These are phyloP conservation scores for Fonsecaea pedrosoi DNA, from an alignment of 2,329 filamentous ascomycete species.

Conservation along the genomic window DNA sequence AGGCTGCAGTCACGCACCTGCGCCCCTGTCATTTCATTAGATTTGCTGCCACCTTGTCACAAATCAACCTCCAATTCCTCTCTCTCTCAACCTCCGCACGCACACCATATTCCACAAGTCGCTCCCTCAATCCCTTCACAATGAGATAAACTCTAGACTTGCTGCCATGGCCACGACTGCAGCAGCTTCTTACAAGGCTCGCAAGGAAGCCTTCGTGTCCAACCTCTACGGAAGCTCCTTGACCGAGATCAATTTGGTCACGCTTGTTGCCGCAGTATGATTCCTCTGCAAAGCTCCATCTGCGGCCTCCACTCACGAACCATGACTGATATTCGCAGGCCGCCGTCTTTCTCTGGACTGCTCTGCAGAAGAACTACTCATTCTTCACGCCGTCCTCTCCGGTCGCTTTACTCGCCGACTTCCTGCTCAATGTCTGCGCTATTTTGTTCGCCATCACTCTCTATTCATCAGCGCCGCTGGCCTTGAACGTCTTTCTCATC, in stretches of 20 bases:
- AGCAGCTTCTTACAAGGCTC: constrained; percentile 74
- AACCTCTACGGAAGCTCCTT: constrained; percentile 84
- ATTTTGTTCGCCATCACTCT: constrained; percentile 85
- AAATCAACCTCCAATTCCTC: background rate
- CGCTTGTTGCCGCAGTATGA: constrained; percentile 79
- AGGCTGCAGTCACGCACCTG: background rate
- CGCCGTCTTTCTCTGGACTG: constrained; percentile 84
- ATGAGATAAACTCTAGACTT: background rate
- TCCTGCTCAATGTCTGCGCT: constrained; percentile 81
- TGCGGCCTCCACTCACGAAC: background rate
- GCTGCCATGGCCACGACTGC: constrained; percentile 36
- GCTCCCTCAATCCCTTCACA: background rate
- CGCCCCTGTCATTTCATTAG: background rate
- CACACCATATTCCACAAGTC: background rate
- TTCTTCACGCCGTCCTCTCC: constrained; percentile 80
- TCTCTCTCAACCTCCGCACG: background rate
- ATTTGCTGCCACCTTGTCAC: constrained; percentile 4
- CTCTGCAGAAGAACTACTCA: constrained; percentile 79
- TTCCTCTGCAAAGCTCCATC: background rate
- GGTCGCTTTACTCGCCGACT: constrained; percentile 76
- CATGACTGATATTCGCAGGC: constrained; percentile 60
- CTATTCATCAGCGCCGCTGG: constrained; percentile 75
- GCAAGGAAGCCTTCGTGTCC: constrained; percentile 95
- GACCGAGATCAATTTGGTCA: constrained; percentile 84
- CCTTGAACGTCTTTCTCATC: constrained; percentile 76